Evolutionary conservation across 1,284 basidiomycete genomes (phyloP), one percentile per base, ranked within the genome.

Genomic region (Coniferiporia sulphurascens): DNA sequence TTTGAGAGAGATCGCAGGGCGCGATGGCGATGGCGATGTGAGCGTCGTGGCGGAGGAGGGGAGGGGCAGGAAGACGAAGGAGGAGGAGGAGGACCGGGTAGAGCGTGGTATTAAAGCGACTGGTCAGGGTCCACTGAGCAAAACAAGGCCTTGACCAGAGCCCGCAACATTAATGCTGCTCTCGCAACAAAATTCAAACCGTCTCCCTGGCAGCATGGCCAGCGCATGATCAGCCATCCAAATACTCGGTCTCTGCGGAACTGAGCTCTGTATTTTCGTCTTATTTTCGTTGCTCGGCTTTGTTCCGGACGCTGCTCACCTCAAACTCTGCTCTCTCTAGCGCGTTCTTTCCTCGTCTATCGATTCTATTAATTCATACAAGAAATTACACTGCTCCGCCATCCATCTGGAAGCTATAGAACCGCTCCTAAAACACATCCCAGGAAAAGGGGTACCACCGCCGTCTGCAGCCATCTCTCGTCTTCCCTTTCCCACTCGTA

Each of bases 1-100:
- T 41, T 41, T 41, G 38, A 15, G 38, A 41, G 38, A 36, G 35
- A 36, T 52, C n/a, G 44, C n/a, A n/a, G 44, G 19, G 44, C 8
- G 43, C 41, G 49, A 46, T 13, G n/a, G 15, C 12, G 56, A 58
- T 35, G 50, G n/a, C 19, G 43, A 15, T 27, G 19, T 35, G 43
- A 17, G 17, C 27, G 32, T 32, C 32, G 55, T 38, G 55, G 21
- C 19, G 4, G 27, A 17, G 17, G 51, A 53, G 44, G 54, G 48
- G 52, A n/a, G 51, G 44, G 43, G 34, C 43, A 48, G 27, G 49
- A 43, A 54, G 51, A 55, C 44, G 58, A 27, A 27, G 27, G 27
- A 53, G 45, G 58, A 45, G 32, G 52, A 54, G 51, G 45, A 48
- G 52, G 58, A 15, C 44, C n/a, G 52, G 27, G 27, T 5, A 27